Base-by-base conservation (phyloP, 495 filamentous ascomycete genomes). In the Annulohypoxylon nitens region DNA sequence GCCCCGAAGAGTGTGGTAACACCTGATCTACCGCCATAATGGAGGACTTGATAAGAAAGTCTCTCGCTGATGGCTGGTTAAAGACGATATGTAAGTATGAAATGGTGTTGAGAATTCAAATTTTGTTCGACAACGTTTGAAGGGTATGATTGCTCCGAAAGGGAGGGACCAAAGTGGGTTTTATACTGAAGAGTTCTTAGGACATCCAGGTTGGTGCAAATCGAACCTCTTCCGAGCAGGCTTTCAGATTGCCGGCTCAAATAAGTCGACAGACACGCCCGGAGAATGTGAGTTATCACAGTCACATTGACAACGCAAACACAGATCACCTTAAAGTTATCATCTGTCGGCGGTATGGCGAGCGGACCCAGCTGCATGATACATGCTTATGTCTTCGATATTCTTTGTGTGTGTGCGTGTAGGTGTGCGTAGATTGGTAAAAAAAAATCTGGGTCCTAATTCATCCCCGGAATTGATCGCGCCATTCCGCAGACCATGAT, bases 401-500 rank as follows among this genome's bases (percentile, higher is more conserved):
- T 51, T 59, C 37, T 67, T 67, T 75, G 53, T 69, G 73, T 71
- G 41, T 65, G 45, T 50, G 20, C 20, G 20, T 23, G 20, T 23
- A 23, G 20, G 73, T 71, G 41, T 65, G 45, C 43, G 37, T 51
- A 71, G 53, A 45, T 48, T 20, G 30, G 30, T 30, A 37, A 70
- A 57, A 69, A 57, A 69, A 61, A 54, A 70, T 63, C 59, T 68
- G 67, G 67, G 72, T 58, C 72, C 26, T 64, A 45, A 47, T 64
- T 59, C 63, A 51, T 34, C 72, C 55, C 64, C 61, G 53, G 64
- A 67, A 57, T n/a, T 68, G 64, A 78, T 78, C 76, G 75, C 76
- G 76, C 76, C 75, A 78, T 78, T 67, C 62, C 75, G 64, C 75
- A 70, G 68, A 67, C 62, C 48, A 55, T 77, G 76, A 78, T 77